Conservation (phyloP, 2,329 filamentous ascomycete species). For the Scedosporium apiospermum region DNA sequence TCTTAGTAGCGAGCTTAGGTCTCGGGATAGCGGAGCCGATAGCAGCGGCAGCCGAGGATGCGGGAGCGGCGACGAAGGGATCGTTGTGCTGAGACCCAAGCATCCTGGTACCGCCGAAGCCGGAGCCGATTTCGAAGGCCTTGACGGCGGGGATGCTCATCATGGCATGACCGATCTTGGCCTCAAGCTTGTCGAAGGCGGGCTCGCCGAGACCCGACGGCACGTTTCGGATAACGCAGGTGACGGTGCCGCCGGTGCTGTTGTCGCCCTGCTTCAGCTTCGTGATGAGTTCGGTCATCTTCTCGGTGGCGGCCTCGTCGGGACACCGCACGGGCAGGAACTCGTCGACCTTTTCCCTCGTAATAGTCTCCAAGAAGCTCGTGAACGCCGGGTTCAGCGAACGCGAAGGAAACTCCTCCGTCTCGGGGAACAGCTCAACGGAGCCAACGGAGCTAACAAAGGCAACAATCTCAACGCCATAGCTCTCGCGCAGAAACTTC, state of each 20-base stretch:
- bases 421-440: constrained; percentile 67
- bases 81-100: constrained; percentile 91
- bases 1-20: constrained; percentile 65
- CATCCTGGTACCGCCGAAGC: constrained; percentile 79
- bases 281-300: constrained; percentile 74
- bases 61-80: constrained; percentile 50
- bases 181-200: constrained; percentile 92
- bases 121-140: constrained; percentile 90
- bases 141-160: constrained; percentile 91
- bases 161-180: constrained; percentile 85
- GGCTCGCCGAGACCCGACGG: constrained; percentile 87
- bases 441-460: constrained; percentile 79
- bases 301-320: constrained; percentile 48
- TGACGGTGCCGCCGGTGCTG: constrained; percentile 90
- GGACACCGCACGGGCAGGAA: constrained; percentile 87
- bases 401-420: constrained; percentile 55
- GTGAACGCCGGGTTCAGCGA: constrained; percentile 74
- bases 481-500: constrained; percentile 74
- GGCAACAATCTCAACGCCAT: constrained; percentile 84
- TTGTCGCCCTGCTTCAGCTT: constrained; percentile 70
- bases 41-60: constrained; percentile 27
- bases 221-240: constrained; percentile 80
- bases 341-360: constrained; percentile 67
- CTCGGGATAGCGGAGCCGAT: constrained; percentile 35
- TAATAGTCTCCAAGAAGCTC: constrained; percentile 60